Conservation (phyloP, 179 eudicot species). For the Nepenthes alata region DNA sequence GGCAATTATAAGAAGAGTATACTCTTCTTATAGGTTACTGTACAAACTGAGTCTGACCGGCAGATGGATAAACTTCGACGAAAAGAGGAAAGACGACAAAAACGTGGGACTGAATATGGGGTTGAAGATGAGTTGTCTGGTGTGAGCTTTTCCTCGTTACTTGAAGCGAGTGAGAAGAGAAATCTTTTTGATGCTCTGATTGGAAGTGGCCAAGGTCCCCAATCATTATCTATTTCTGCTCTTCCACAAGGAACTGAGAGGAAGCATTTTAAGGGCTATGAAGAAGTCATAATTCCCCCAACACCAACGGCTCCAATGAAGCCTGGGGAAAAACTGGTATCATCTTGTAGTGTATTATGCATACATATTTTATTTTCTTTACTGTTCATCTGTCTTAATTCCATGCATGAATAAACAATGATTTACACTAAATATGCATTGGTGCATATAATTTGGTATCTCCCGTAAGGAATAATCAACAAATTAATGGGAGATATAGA, state of each 20-base stretch:
- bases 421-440: too few relatives aligned
- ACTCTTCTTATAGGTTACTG: conserved; percentile 56
- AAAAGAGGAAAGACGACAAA: conserved; percentile 90
- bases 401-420: too few relatives aligned
- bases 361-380: not conserved
- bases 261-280: conserved; percentile 89
- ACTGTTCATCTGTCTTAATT: not conserved
- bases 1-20: conserved; percentile 5
- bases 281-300: conserved; percentile 92
- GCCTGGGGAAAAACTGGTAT: conserved; percentile 91
- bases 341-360: not conserved
- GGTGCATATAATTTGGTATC: too few relatives aligned
- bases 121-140: conserved; percentile 53
- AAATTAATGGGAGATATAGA: too few relatives aligned
- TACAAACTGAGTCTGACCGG: conserved; percentile 73
- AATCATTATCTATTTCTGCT: conserved; percentile 43
- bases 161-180: conserved; percentile 92
- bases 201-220: conserved; percentile 63
- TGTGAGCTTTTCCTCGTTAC: conserved; percentile 56
- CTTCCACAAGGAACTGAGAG: conserved; percentile 94
- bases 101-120: conserved; percentile 65
- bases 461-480: too few relatives aligned
- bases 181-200: conserved; percentile 69
- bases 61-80: conserved; percentile 96
- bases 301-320: conserved; percentile 82